phyloP scores from a whole-genome alignment of 2,329 filamentous ascomycete genomes.

The Nectriaceae sp. region DNA sequence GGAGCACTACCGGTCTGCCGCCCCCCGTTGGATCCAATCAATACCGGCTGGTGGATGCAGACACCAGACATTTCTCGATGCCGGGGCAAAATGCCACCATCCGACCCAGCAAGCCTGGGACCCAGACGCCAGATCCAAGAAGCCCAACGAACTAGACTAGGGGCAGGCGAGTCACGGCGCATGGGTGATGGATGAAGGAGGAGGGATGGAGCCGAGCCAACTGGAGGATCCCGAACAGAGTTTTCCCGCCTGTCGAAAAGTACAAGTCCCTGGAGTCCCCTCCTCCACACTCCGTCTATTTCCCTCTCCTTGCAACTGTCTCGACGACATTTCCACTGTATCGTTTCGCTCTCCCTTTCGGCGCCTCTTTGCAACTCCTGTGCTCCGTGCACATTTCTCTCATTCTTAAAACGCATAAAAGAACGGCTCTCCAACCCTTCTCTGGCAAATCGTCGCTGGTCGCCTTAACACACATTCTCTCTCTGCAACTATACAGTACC shows the following conservation, averaged over 20 bases:
- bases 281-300: conserved; percentile 12
- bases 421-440: conserved; percentile 10
- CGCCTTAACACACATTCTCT: neutral
- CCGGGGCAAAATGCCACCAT: conserved; percentile 22
- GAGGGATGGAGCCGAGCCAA: neutral
- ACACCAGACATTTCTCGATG: conserved; percentile 25
- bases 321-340: conserved; percentile 20
- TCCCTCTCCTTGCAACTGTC: conserved; percentile 18
- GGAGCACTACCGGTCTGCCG: conserved; percentile 12
- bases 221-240: conserved; percentile 12
- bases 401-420: conserved; percentile 17
- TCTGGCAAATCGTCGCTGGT: conserved; percentile 3
- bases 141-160: neutral
- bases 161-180: neutral
- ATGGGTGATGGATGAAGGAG: neutral
- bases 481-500: neutral
- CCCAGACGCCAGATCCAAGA: neutral
- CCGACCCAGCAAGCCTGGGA: neutral
- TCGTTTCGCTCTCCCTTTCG: conserved; percentile 18
- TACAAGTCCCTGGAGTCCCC: conserved; percentile 29
- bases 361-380: conserved; percentile 5
- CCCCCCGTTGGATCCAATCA: conserved; percentile 23
- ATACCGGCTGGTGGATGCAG: conserved; percentile 18
- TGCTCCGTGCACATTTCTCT: conserved; percentile 22
- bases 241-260: conserved; percentile 28